A percentile compares a stretch with the other conserved stretches of the same genome.
phyloP scores from a whole-genome alignment of 345 rosid genomes.

The Rhodamnia argentea region DNA sequence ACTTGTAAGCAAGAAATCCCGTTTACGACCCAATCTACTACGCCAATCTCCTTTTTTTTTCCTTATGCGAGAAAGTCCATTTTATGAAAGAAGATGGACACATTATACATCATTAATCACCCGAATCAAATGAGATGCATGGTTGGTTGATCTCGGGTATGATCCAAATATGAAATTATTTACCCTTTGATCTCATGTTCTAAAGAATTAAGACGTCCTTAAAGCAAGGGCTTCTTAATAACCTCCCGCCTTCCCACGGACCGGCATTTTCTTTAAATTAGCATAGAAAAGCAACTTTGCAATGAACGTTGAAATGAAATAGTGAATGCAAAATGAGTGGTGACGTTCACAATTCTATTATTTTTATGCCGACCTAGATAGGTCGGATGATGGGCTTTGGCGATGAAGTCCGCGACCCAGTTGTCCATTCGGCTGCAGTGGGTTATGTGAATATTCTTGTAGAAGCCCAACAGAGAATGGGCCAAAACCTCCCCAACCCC shows the following conservation, averaged over 20 bases:
- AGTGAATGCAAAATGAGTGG: neutral
- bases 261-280: no score
- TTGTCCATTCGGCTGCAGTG: no score
- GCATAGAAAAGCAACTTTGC: neutral
- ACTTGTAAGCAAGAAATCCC: no score
- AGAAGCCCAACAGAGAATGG: no score
- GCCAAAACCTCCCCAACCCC: no score
- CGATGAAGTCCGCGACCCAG: no score
- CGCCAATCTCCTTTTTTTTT: no score
- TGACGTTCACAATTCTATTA: neutral
- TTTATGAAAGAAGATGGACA: no score
- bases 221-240: neutral
- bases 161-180: neutral
- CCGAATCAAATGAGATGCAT: neutral
- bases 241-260: no score
- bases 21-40: no score
- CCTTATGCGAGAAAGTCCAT: no score
- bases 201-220: neutral
- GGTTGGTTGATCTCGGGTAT: neutral
- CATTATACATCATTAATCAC: neutral
- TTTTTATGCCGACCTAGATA: neutral
- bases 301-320: neutral
- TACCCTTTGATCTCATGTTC: neutral
- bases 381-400: neutral
- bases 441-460: no score